These are phyloP conservation scores for Cercospora sp. DNA, from an alignment of 2,329 filamentous ascomycete genomes.

Conservation along the genomic window DNA sequence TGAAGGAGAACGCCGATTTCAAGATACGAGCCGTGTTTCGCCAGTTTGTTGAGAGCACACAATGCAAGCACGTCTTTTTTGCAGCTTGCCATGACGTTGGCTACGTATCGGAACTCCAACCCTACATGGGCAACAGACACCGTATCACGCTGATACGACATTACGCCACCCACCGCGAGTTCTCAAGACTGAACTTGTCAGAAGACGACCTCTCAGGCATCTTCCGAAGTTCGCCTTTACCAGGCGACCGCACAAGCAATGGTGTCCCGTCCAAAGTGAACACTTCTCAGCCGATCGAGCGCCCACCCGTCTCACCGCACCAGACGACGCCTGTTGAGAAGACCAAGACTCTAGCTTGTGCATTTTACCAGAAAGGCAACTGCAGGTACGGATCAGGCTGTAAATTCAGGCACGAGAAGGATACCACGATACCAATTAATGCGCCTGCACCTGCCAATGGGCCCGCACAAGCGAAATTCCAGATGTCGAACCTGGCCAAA, in stretches of 20 bases:
- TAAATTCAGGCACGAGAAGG: constrained; percentile 29
- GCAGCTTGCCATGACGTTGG: constrained; percentile 62
- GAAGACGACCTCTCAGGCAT: constrained; percentile 55
- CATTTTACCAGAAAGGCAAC: constrained; percentile 32
- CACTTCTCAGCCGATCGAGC: neutral
- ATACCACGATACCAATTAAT: constrained; percentile 13
- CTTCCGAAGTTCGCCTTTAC: constrained; percentile 50
- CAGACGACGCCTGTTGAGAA: neutral
- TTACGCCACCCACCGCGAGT: constrained; percentile 55
- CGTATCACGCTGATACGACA: constrained; percentile 57
- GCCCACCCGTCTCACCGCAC: neutral
- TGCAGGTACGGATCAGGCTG: constrained; percentile 38
- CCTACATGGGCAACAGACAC: constrained; percentile 50
- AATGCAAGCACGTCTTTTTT: constrained; percentile 66
- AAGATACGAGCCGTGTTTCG: constrained; percentile 57
- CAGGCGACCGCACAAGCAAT: neutral
- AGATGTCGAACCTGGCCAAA: constrained; percentile 17
- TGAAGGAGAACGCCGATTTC: constrained; percentile 60
- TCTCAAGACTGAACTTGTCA: constrained; percentile 52
- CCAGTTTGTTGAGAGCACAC: constrained; percentile 57
- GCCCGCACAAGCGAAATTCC: constrained; percentile 4
- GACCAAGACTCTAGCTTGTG: constrained; percentile 23
- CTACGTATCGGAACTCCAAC: constrained; percentile 58
- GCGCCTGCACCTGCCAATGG: neutral
- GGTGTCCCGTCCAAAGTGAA: neutral